Percentiles rank a stretch among this genome's conserved stretches.
phyloP scores from a whole-genome alignment of 345 rosid genomes.

The Arabidopsis thaliana region TAIR10.1 NC_003076.8:25776001-25776500 shows the following conservation, averaged over 20 bases:
- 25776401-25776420: slow-evolving; percentile 94
- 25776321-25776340: slow-evolving; percentile 86
- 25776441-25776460: slow-evolving; percentile 76
- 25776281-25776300: slow-evolving; percentile 72
- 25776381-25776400: slow-evolving; percentile 69
- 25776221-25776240: slow-evolving; percentile 47
- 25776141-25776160: slow-evolving; percentile 45
- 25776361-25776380: slow-evolving; percentile 65
- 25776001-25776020: slow-evolving; percentile 27
- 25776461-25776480: slow-evolving; percentile 74
- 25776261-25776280: slow-evolving; percentile 94
- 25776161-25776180: slow-evolving; percentile 31
- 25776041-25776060: slow-evolving; percentile 48
- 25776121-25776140: slow-evolving; percentile 59
- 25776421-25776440: slow-evolving; percentile 85
- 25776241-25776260: slow-evolving; percentile 88
- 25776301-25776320: slow-evolving; percentile 71
- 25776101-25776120: slow-evolving; percentile 58
- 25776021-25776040: slow-evolving; percentile 37
- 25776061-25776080: slow-evolving; percentile 61
- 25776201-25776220: slow-evolving; percentile 71
- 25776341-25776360: slow-evolving; percentile 62
- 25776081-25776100: slow-evolving; percentile 51
- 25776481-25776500: slow-evolving; percentile 85
- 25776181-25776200: slow-evolving; percentile 70